phyloP scores from a whole-genome alignment of 192 early-diverging fungal genomes.

The Backusella parvicylindrica region DNA sequence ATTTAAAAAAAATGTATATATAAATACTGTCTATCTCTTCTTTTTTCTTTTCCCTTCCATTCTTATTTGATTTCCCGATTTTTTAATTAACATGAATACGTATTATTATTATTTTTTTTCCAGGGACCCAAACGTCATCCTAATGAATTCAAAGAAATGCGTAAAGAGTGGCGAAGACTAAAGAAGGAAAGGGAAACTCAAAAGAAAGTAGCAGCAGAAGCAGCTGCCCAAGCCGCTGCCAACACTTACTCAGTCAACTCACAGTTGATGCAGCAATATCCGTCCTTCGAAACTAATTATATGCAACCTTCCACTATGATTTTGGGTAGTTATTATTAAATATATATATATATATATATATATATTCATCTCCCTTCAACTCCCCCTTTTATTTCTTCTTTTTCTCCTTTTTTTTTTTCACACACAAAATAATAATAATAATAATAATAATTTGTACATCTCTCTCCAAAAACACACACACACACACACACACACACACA shows the following conservation, averaged over 20 bases:
- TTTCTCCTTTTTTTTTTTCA: not conserved
- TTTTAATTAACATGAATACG: not conserved
- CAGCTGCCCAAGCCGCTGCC: not conserved
- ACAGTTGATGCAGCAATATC: not conserved
- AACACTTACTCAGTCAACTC: not conserved
- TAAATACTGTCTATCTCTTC: no score
- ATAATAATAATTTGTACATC: not conserved
- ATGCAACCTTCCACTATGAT: not conserved
- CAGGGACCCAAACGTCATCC: constrained; percentile 55
- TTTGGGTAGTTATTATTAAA: constrained; percentile 2
- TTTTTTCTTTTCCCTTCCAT: not conserved
- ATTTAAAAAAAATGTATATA: not conserved
- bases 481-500: not conserved
- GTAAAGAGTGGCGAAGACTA: constrained; percentile 52
- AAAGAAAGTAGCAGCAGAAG: constrained; percentile 13
- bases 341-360: not conserved
- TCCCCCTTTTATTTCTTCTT: not conserved
- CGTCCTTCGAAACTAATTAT: not conserved
- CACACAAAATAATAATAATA: not conserved
- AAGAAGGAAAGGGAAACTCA: constrained; percentile 43
- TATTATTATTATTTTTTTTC: not conserved
- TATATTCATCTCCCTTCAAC: not conserved
- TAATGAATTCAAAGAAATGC: constrained; percentile 53
- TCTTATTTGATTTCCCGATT: not conserved
- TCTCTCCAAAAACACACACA: not conserved